Evolutionary conservation across 768 basidiomycete genomes (phyloP), one percentile per base, ranked within the genome.

Genomic region (Pleurotus tuber-regium): DNA sequence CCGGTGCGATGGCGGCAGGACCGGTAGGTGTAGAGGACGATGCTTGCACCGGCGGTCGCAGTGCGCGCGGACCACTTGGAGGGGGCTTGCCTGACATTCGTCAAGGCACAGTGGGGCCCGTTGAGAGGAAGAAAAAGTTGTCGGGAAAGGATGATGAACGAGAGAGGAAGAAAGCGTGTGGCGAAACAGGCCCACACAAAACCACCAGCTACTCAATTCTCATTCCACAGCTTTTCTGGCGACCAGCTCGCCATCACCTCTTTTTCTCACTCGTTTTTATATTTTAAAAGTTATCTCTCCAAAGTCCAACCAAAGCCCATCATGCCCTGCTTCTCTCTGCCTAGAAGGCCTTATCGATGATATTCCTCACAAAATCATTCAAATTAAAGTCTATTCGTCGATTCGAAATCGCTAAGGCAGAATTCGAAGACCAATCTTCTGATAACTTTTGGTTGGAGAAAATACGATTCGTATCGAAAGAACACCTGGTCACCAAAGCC

Each of bases 11-110:
- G 38, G n/a, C n/a, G n/a, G n/a, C n/a, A n/a, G n/a, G n/a, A n/a
- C n/a, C n/a, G n/a, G 66, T 62, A 21, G 74, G 58, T 51, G 72
- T 57, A 50, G 65, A 49, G 42, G 71, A 62, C 12, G 70, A 59
- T 36, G 70, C 64, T 46, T 70, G 71, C 9, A 71, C 59, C n/a
- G 77, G 58, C 53, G 78, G 79, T 55, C 82, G 61, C 54, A 90
- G 73, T 39, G 87, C 87, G 54, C 87, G 72, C 40, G 87, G 87
- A 51, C 87, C 87, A 58, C 75, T 78, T 57, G 87, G 87, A 59
- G 87, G 87, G 46, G 80, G 83, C 72, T 85, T 88, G 63, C 87
- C 86, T 68, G 87, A 87, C 87, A 89, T 87, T 44, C 53, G 51
- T 49, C 26, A 40, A 25, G 23, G 52, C 43, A 52, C n/a, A 21